Evolutionary conservation across 2,329 filamentous ascomycete species (phyloP), one percentile per base, ranked within the genome.

Genomic region (Knufia petricola): DNA sequence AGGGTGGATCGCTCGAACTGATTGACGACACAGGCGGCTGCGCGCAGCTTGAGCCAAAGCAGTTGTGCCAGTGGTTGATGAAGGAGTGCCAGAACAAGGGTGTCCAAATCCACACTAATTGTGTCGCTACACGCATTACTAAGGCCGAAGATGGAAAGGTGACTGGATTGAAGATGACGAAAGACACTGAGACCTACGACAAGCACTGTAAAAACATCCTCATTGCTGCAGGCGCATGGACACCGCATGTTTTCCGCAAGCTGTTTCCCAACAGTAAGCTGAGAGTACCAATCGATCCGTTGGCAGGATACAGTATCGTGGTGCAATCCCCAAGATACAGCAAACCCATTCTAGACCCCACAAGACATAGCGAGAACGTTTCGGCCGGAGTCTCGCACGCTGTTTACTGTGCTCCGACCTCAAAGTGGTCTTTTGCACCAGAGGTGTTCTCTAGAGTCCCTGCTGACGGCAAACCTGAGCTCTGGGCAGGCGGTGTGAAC

Each of bases 401-500:
- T 1, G 65, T 90, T 2, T 89, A 86, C 59, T 79, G 79, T 2
- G 77, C 75, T 2, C 72, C 78, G 49, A 68, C 67, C 1, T 58
- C 66, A 0, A 66, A 66, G 10, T 66, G 62, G 2, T 73, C 52
- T 0, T 87, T 82, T 63, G 79, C 78, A 2, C 83, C 84, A 0
- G 85, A 89, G 63, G 69, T 85, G 9, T 87, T 86, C 63, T 79
- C 79, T 1, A 72, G 85, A 9, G 59, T 75, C 3, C 78, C 78
- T 7, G 81, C 79, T 19, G 52, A 54, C 36, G 54, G 54, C 1
- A 38, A 54, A 34, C 42, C 56, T 1, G 76, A 86, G 49, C 76
- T 90, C 17, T 90, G 86, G 63, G 67, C 90, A 28, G 82, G 82
- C 0, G 85, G 85, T 0, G 62, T 89, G 31, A 89, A 90, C 60